These are phyloP conservation scores for Phytopythium sindhum DNA, from an alignment of 352 stramenopile genomes.

Conservation along the genomic window DNA sequence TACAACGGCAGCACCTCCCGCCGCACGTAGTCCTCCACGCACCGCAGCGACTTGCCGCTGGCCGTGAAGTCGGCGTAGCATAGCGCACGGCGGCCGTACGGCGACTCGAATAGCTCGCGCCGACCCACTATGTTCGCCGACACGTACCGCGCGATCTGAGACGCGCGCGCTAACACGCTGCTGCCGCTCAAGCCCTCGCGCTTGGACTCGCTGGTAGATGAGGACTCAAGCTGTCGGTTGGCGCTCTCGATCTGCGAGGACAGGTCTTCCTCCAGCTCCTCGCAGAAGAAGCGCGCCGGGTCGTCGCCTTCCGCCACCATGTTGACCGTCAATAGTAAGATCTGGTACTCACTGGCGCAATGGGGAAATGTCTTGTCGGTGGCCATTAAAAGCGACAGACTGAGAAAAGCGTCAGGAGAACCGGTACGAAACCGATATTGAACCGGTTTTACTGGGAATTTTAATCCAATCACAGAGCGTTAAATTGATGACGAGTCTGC, in stretches of 20 bases:
- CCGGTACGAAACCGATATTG: not conserved
- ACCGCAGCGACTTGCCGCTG: constrained; percentile 81
- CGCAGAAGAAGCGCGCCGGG: constrained; percentile 70
- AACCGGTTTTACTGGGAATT: not conserved
- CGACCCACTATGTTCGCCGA: constrained; percentile 44
- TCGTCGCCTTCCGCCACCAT: constrained; percentile 19
- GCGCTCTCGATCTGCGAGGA: constrained; percentile 28
- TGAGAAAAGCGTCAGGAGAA: not conserved
- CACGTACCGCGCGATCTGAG: constrained; percentile 34
- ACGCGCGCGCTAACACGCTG: constrained; percentile 1
- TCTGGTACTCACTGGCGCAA: no score
- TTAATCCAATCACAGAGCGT: not conserved
- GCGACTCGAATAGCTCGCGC: constrained; percentile 47
- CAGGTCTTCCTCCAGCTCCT: constrained; percentile 74
- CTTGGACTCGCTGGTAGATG: not conserved
- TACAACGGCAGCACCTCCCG: constrained; percentile 91
- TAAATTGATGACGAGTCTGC: not conserved
- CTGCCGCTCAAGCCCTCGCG: not conserved
- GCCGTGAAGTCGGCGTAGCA: constrained; percentile 96
- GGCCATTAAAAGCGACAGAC: not conserved
- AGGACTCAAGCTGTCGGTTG: constrained; percentile 5
- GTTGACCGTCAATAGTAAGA: not conserved
- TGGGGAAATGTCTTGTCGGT: not conserved
- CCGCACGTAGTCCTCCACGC: constrained; percentile 90
- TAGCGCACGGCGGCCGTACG: constrained; percentile 71